Evolutionary conservation across 495 filamentous ascomycete species (phyloP).

Genomic region (Chaetomium tenue): DNA sequence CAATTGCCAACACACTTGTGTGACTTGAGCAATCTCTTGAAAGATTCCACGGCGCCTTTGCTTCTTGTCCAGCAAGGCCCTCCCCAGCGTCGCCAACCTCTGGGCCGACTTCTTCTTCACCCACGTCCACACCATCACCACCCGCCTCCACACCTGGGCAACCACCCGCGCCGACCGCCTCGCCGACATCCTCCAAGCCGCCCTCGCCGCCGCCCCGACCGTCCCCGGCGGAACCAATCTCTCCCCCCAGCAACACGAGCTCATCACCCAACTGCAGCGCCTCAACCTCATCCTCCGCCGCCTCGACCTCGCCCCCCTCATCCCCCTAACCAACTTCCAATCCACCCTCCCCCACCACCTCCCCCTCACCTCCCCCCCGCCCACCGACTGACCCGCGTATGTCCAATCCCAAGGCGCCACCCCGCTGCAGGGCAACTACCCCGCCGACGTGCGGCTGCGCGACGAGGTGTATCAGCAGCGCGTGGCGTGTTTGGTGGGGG

Average conservation of each 20-base stretch:
- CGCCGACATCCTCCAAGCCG: neutral
- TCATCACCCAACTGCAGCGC: slow-evolving; percentile 1
- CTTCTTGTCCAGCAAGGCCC: no score
- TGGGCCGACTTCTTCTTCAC: slow-evolving; percentile 27
- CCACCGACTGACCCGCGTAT: slow-evolving; percentile 17
- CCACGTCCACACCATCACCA: slow-evolving; percentile 17
- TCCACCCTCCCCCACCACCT: slow-evolving; percentile 19
- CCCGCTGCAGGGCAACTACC: neutral
- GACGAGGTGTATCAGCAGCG: slow-evolving; percentile 8
- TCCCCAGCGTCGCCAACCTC: slow-evolving; percentile 16
- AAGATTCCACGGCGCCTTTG: no score
- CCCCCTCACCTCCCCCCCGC: neutral
- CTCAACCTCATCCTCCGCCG: neutral
- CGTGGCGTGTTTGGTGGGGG: neutral
- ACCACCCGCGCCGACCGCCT: slow-evolving; percentile 3
- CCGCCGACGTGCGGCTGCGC: slow-evolving; percentile 6
- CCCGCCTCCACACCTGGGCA: slow-evolving; percentile 21
- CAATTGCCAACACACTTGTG: no score
- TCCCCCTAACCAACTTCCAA: slow-evolving; percentile 21
- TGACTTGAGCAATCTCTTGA: no score
- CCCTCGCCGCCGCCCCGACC: neutral
- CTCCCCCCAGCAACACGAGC: slow-evolving; percentile 11
- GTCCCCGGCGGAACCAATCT: neutral
- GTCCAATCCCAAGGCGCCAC: neutral
- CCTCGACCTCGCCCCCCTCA: slow-evolving; percentile 12